Evolutionary conservation across 1,284 basidiomycete species (phyloP), one percentile per base, ranked within the genome.

Genomic region (Meira miltonrushii): DNA sequence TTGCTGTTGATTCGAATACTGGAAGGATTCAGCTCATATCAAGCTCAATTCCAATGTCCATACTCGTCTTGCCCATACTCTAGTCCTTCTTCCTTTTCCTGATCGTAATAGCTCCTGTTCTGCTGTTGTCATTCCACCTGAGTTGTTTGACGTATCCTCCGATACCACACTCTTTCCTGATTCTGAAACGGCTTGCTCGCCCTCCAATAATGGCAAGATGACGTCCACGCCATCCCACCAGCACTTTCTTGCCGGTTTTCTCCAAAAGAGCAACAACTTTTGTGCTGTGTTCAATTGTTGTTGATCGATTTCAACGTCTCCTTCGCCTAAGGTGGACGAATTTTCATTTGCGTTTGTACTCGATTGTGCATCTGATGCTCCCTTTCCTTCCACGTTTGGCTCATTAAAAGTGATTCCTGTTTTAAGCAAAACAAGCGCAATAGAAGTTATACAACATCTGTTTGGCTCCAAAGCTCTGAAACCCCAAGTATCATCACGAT

Each of bases 221-320:
- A 97, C 85, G 69, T 97, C 92, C 52, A 93, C 84, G 15, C 93
- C 93, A 74, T 99, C 95, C 94, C 94, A 99, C 94, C 94, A 99
- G 81, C 95, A 98, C 81, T 99, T 99, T 55, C 94, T 85, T 46
- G 94, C 94, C 37, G 94, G 94, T 80, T 99, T 99, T 78, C 94
- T 84, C 94, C 94, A 99, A 83, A 99, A 99, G 50, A 98, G 81
- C 41, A 99, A 82, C 44, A 99, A 82, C 81, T 99, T 99, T 79
- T 98, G 94, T 10, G 95, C 93, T 6, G 94, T 98, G 37, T 87
- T 86, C 88, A 98, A 93, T 80, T 98, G 95, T 59, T 84, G 82
- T 66, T 89, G 87, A 79, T 98, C 92, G 59, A 98, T 28, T 13
- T 59, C 33, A n/a, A 55, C n/a, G 28, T 59, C 59, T 17, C 39